Evolutionary conservation across 164 flowering plant genomes (phyloP).

Genomic region (Stephania yunnanensis): DNA sequence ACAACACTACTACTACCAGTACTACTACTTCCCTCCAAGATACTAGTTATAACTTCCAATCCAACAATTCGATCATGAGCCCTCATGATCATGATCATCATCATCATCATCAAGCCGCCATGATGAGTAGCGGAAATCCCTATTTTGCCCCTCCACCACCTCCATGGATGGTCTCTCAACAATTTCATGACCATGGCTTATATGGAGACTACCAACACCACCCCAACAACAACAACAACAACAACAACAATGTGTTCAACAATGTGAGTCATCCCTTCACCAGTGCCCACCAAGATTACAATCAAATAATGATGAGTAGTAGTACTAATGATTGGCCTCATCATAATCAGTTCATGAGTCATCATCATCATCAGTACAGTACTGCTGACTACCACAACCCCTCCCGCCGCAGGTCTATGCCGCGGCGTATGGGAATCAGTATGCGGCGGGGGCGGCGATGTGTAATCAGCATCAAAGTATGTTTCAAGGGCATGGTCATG

Average conservation of each 20-base stretch:
- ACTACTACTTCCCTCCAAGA: background rate
- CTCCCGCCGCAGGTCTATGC: conserved; percentile 12
- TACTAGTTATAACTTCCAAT: background rate
- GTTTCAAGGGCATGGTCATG: conserved; percentile 31
- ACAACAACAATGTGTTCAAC: background rate
- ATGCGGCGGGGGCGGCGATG: background rate
- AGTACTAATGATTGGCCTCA: conserved; percentile 5
- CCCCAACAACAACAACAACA: too few relatives aligned
- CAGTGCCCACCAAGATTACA: too few relatives aligned
- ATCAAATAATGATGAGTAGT: too few relatives aligned
- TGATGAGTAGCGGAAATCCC: background rate
- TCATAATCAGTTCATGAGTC: background rate
- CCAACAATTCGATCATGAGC: background rate
- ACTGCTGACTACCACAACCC: conserved; percentile 18
- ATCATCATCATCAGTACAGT: conserved; percentile 10
- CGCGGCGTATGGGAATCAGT: conserved; percentile 27
- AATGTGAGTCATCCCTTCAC: background rate
- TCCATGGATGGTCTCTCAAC: background rate
- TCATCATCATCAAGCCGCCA: background rate
- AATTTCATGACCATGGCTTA: too few relatives aligned
- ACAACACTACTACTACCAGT: background rate
- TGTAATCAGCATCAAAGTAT: background rate
- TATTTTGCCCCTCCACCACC: background rate
- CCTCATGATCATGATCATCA: too few relatives aligned
- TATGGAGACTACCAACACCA: background rate